Base-by-base conservation (phyloP, 2,329 filamentous ascomycete genomes). In the Ophiocordyceps robertsii region DNA sequence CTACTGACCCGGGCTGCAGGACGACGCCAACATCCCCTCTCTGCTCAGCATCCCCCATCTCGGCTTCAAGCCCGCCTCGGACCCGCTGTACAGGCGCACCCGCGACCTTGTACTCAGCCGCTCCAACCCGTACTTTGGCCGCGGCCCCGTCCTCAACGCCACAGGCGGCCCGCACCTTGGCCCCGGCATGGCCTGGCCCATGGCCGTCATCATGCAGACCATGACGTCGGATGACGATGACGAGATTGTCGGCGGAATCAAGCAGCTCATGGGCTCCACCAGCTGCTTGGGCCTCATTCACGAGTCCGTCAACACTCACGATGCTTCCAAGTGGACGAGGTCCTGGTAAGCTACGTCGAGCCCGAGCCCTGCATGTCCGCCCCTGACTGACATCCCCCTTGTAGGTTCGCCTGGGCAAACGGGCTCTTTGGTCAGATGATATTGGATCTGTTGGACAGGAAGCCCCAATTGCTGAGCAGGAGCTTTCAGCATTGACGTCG, bases 371-470 rank as follows among this genome's bases (percentile, higher is more conserved):
- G 14, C 44, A 14, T 31, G 16, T 27, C 24, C 24, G 24, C 24
- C 9, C 9, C 6, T 6, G 42, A 13, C 17, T 19, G 27, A 31
- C n/a, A 8, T 30, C n/a, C 45, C 36, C 11, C 4, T 14, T 13
- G 8, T 19, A 88, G 84, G 82, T 93, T 92, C 57, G 82, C 85
- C 1, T 92, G 86, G 86, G 84, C 85, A 13, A 92, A 92, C 56
- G 86, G 82, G 0, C 75, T 93, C n/a, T 92, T 89, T 61, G 83
- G 84, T 12, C 82, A 90, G 64, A 85, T 84, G 46, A 74, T 92
- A 43, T 61, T 92, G 29, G 83, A 90, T 62, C 60, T 95, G 40
- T 78, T 80, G 38, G 71, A 76, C 49, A 68, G 85, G 57, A 85
- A 85, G 58, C 86, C 85, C 11, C 67, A 79, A 52, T 56, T 94